These are phyloP conservation scores for Hypoxylon sp. DNA, from an alignment of 2,329 filamentous ascomycete genomes.

Conservation along the genomic window DNA sequence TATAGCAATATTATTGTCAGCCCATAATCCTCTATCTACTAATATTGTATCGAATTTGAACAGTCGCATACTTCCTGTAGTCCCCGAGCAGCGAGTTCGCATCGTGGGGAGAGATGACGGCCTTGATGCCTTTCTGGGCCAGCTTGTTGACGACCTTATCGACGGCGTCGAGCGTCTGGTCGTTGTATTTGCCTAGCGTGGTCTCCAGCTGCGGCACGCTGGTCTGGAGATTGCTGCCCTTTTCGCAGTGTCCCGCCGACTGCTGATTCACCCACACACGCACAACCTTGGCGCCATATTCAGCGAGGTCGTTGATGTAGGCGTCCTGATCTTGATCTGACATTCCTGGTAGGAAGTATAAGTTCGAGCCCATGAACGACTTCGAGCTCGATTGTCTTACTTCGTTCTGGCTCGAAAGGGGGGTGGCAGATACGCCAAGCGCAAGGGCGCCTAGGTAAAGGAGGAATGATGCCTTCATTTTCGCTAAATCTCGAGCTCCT, in stretches of 20 bases:
- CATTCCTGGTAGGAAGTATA: constrained; percentile 51
- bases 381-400: constrained; percentile 19
- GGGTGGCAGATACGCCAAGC: constrained; percentile 21
- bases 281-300: constrained; percentile 49
- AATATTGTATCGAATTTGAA: not conserved
- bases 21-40: too few species aligned
- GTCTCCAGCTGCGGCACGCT: constrained; percentile 45
- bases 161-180: constrained; percentile 48
- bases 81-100: constrained; percentile 46
- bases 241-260: constrained; percentile 44
- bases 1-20: not conserved
- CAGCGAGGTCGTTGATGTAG: constrained; percentile 49
- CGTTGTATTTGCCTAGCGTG: constrained; percentile 47
- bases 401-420: constrained; percentile 14
- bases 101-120: constrained; percentile 53
- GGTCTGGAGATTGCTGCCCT: constrained; percentile 47
- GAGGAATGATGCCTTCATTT: constrained; percentile 30
- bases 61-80: constrained; percentile 39
- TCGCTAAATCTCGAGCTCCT: not conserved
- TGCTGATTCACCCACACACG: constrained; percentile 51
- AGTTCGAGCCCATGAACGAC: constrained; percentile 50
- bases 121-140: constrained; percentile 50
- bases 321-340: constrained; percentile 46
- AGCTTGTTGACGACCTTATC: constrained; percentile 51
- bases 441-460: constrained; percentile 27